These are phyloP conservation scores for Periconia sp. DNA, from an alignment of 2,329 filamentous ascomycete genomes.

Conservation along the genomic window DNA sequence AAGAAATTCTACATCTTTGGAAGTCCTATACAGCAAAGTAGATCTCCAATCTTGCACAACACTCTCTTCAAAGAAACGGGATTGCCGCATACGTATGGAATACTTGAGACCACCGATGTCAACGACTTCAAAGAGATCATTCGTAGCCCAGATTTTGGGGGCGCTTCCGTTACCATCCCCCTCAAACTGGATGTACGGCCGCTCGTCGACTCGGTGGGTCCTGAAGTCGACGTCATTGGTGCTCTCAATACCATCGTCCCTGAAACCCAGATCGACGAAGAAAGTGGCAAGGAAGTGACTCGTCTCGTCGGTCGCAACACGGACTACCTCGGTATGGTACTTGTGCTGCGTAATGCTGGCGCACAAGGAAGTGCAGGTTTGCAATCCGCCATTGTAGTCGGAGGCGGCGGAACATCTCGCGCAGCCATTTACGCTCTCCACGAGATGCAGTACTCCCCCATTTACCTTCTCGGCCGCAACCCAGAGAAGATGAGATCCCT, in stretches of 20 bases:
- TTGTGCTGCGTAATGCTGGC: slow-evolving; percentile 71
- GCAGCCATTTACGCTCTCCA: slow-evolving; percentile 89
- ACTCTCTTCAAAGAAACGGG: slow-evolving; percentile 74
- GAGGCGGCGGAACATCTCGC: slow-evolving; percentile 87
- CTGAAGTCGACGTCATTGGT: slow-evolving; percentile 79
- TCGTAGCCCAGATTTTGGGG: slow-evolving; percentile 75
- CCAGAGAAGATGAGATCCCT: slow-evolving; percentile 68
- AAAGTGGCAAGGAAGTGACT: slow-evolving; percentile 44
- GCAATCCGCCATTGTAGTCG: slow-evolving; percentile 76
- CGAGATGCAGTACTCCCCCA: slow-evolving; percentile 77
- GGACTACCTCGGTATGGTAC: slow-evolving; percentile 91
- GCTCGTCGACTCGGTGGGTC: slow-evolving; percentile 76
- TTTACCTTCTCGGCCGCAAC: slow-evolving; percentile 84
- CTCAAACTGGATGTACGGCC: slow-evolving; percentile 87
- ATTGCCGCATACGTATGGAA: slow-evolving; percentile 79
- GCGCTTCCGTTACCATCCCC: slow-evolving; percentile 93
- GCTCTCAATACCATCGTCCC: slow-evolving; percentile 93
- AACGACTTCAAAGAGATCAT: slow-evolving; percentile 65
- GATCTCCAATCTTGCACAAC: slow-evolving; percentile 90
- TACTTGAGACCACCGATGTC: slow-evolving; percentile 71
- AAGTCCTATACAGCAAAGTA: slow-evolving; percentile 76
- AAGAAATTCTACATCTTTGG: slow-evolving; percentile 88
- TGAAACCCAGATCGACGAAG: slow-evolving; percentile 39
- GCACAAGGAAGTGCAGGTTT: slow-evolving; percentile 36
- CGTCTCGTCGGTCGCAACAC: slow-evolving; percentile 86